Conservation (phyloP, 176 grass and related monocot genomes). For the Avena atlantica region DNA sequence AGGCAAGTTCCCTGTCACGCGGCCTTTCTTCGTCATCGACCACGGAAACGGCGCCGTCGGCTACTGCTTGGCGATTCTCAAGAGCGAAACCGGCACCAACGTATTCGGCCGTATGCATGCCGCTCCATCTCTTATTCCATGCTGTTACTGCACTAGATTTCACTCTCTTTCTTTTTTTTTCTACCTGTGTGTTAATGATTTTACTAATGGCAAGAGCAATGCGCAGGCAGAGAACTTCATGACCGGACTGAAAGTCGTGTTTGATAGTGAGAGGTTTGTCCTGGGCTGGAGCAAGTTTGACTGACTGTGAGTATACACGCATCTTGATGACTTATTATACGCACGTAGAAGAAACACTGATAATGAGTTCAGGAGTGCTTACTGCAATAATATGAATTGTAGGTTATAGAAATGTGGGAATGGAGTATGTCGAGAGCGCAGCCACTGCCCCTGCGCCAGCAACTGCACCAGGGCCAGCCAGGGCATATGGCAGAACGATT, state of each 20-base stretch:
- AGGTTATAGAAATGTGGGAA: neutral
- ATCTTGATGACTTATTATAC: neutral
- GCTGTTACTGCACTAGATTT: neutral
- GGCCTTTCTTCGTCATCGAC: neutral
- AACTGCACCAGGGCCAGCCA: neutral
- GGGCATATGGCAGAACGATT: neutral
- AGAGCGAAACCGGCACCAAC: slow-evolving; percentile 42
- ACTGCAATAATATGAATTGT: neutral
- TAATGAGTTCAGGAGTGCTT: neutral
- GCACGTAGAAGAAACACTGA: neutral
- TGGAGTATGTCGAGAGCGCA: neutral
- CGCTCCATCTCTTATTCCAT: neutral
- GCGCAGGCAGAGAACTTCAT: slow-evolving; percentile 84
- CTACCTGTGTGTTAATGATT: no score
- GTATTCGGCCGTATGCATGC: slow-evolving; percentile 59
- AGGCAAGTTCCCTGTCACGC: slow-evolving; percentile 37
- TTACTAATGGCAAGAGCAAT: neutral
- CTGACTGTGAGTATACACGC: slow-evolving; percentile 55
- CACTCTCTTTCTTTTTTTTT: no score
- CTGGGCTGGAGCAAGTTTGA: slow-evolving; percentile 67
- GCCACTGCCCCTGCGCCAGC: no score
- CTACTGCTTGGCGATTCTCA: slow-evolving; percentile 54
- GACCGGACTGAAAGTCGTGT: slow-evolving; percentile 60
- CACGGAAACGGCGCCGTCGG: neutral
- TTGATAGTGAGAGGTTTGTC: slow-evolving; percentile 52